A percentile compares a stretch with the other conserved stretches of the same genome.
Conservation (phyloP, 2,329 filamentous ascomycete genomes). For the Thielaviopsis populi region DNA sequence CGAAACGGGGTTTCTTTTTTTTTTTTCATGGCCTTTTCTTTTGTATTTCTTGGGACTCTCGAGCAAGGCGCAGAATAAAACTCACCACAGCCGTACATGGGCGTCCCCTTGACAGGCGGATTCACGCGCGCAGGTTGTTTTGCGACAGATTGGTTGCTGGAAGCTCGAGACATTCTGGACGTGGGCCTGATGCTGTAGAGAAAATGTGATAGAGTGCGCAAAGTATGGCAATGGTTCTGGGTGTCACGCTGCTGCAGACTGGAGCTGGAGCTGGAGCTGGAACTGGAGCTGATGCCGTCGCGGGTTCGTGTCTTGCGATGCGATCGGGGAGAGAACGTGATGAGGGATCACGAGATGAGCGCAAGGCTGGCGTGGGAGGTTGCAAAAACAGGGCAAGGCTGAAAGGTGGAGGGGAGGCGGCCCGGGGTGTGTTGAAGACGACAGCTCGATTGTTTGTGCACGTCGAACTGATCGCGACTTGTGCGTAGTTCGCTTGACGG, state of each 20-base stretch:
- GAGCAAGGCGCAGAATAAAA: conserved; percentile 12
- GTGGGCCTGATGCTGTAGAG: background rate
- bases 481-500: background rate
- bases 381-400: conserved; percentile 1
- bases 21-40: background rate
- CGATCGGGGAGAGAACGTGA: background rate
- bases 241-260: background rate
- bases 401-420: background rate
- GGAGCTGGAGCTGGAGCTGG: background rate
- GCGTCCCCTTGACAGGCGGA: conserved; percentile 40
- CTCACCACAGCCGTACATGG: conserved; percentile 51
- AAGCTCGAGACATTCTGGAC: conserved; percentile 5
- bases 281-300: background rate
- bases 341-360: background rate
- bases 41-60: background rate
- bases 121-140: conserved; percentile 29
- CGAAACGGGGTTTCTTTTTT: conserved; percentile 4
- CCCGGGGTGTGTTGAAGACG: background rate
- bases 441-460: background rate
- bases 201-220: background rate
- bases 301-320: background rate
- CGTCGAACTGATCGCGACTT: background rate
- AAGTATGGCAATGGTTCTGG: background rate
- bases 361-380: background rate
- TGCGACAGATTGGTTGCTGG: conserved; percentile 10